These are phyloP conservation scores for Pinus taeda DNA, from an alignment of 75 land plant genomes.

Conservation along the genomic window DNA sequence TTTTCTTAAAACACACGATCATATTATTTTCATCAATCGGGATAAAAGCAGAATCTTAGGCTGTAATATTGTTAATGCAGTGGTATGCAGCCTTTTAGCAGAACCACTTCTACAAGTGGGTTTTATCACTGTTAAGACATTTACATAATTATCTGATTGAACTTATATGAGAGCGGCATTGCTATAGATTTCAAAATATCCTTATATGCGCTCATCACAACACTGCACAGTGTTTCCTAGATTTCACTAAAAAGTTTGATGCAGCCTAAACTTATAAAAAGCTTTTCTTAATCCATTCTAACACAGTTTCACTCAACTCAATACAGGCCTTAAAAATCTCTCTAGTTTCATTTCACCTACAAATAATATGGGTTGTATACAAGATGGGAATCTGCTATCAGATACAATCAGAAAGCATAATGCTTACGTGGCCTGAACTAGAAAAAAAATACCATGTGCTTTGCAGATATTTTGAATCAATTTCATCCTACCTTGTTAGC, in stretches of 20 bases:
- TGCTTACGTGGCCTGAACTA: background rate
- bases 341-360: constrained; percentile 1
- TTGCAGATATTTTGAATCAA: background rate
- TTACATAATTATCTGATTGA: background rate
- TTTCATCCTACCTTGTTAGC: constrained; percentile 67
- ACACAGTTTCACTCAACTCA: background rate
- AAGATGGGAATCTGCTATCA: background rate
- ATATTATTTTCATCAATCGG: background rate
- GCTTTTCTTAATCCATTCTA: too few species aligned
- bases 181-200: background rate
- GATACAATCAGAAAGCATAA: background rate
- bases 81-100: background rate
- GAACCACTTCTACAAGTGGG: background rate
- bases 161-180: too few species aligned
- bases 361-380: background rate
- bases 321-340: background rate
- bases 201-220: background rate
- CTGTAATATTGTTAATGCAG: background rate
- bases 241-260: background rate
- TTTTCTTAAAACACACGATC: background rate
- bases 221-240: background rate
- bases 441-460: background rate
- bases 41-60: background rate
- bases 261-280: too few species aligned
- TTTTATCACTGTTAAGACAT: background rate